A percentile compares a stretch with the other conserved stretches of the same genome.
These are phyloP conservation scores for Amanita muscaria DNA, from an alignment of 768 basidiomycete genomes.

Conservation along the genomic window DNA sequence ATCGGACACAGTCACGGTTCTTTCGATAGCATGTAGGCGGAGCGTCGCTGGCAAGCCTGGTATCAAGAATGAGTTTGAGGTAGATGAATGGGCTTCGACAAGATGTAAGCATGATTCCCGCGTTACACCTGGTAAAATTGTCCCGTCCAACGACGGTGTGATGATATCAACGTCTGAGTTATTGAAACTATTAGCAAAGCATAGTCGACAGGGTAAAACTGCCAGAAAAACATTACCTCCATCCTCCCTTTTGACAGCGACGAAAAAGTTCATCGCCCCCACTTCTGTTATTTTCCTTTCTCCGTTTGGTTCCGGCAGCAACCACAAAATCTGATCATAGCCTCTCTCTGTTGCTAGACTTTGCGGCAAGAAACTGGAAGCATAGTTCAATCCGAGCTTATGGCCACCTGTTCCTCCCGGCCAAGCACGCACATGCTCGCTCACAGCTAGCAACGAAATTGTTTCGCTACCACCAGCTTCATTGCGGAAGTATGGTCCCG, in stretches of 20 bases:
- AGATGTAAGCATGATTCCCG: slow-evolving; percentile 67
- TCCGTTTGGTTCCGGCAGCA: slow-evolving; percentile 27
- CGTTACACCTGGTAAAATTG: slow-evolving; percentile 89
- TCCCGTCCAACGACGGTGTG: slow-evolving; percentile 80
- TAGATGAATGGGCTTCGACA: slow-evolving; percentile 41
- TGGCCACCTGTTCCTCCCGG: slow-evolving; percentile 66
- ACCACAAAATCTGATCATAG: slow-evolving; percentile 75
- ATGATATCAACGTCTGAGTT: slow-evolving; percentile 67
- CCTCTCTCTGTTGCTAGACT: slow-evolving; percentile 55
- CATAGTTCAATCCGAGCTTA: slow-evolving; percentile 68
- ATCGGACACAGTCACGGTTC: neutral
- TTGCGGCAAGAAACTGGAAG: slow-evolving; percentile 55
- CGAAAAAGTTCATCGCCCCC: slow-evolving; percentile 78
- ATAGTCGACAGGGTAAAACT: no score
- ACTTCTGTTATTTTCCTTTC: slow-evolving; percentile 38
- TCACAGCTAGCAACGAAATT: slow-evolving; percentile 32
- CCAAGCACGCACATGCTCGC: slow-evolving; percentile 38
- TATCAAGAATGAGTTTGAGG: slow-evolving; percentile 32
- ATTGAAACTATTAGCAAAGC: slow-evolving; percentile 21
- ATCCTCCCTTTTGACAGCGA: slow-evolving; percentile 50
- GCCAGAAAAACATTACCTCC: slow-evolving; percentile 20
- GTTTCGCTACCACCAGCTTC: slow-evolving; percentile 40
- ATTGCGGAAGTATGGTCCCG: slow-evolving; percentile 69
- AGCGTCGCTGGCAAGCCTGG: slow-evolving; percentile 26
- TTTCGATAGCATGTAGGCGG: neutral